Conservation (phyloP, 23 red algal species). For the Gracilaria domingensis region DNA sequence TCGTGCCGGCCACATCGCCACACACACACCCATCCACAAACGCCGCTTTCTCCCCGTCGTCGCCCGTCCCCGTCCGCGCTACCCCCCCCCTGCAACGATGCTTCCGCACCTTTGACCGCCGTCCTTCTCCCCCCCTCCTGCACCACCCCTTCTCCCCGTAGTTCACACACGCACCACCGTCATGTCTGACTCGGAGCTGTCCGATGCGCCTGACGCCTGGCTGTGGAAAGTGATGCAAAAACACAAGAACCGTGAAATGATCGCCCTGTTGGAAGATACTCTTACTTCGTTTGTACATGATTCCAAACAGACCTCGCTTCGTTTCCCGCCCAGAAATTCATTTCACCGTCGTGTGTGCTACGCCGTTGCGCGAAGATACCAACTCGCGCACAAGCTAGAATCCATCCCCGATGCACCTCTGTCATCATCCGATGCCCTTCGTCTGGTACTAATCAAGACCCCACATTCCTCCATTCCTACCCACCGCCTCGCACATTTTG, state of each 20-base stretch:
- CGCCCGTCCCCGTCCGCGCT: not conserved
- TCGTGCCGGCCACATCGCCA: not conserved
- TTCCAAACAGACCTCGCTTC: slow-evolving; percentile 28
- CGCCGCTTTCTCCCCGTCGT: not conserved
- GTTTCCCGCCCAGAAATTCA: slow-evolving; percentile 50
- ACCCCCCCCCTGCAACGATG: not conserved
- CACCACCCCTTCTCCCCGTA: not conserved
- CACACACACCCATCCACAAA: not conserved
- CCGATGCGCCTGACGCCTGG: slow-evolving; percentile 37
- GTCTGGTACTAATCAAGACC: slow-evolving; percentile 61
- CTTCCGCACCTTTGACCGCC: not conserved
- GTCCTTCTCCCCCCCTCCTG: not conserved
- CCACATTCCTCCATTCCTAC: slow-evolving; percentile 24
- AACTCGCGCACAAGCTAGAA: slow-evolving; percentile 54
- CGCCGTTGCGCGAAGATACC: slow-evolving; percentile 43
- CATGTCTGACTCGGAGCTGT: slow-evolving; percentile 5
- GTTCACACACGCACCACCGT: not conserved
- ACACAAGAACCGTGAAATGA: slow-evolving; percentile 57
- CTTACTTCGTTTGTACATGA: slow-evolving; percentile 45
- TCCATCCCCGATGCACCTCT: not conserved
- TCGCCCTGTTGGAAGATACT: slow-evolving; percentile 42
- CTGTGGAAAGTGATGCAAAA: slow-evolving; percentile 60
- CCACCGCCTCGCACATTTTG: slow-evolving; percentile 26
- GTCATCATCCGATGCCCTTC: slow-evolving; percentile 21
- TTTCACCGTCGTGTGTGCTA: slow-evolving; percentile 63